Evolutionary conservation across 2,329 filamentous ascomycete species (phyloP).

Genomic region (Sporothrix brunneoviolacea): DNA sequence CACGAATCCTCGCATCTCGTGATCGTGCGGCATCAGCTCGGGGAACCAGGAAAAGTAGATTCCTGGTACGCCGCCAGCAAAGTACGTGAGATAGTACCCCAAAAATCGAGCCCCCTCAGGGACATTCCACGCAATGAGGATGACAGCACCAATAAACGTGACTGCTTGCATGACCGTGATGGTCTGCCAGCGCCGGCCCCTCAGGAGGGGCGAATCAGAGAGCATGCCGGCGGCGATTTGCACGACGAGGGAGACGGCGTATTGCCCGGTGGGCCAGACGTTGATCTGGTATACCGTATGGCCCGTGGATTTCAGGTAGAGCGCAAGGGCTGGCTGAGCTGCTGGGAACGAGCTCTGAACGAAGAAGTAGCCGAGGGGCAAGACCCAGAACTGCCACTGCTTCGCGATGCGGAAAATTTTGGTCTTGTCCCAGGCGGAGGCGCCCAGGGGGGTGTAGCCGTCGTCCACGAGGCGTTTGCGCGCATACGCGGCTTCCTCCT

Average conservation of each 20-base stretch:
- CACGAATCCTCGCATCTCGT: constrained; percentile 14
- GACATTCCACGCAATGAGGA: constrained; percentile 13
- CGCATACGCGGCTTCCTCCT: constrained; percentile 6
- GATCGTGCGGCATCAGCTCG: constrained; percentile 11
- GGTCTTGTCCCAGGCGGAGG: not conserved
- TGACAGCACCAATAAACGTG: constrained; percentile 8
- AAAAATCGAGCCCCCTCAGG: constrained; percentile 45
- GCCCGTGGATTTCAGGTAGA: constrained; percentile 38
- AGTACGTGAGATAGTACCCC: constrained; percentile 56
- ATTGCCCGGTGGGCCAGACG: constrained; percentile 44
- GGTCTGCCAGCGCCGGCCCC: constrained; percentile 8
- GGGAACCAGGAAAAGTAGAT: constrained; percentile 13
- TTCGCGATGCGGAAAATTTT: constrained; percentile 3
- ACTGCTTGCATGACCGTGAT: constrained; percentile 7
- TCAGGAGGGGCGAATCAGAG: constrained; percentile 9
- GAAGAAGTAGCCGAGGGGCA: constrained; percentile 11
- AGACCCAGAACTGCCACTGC: constrained; percentile 13
- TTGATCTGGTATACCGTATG: constrained; percentile 38
- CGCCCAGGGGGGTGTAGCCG: constrained; percentile 7
- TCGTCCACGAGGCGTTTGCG: constrained; percentile 8
- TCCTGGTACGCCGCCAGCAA: constrained; percentile 46
- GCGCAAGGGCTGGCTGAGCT: constrained; percentile 45
- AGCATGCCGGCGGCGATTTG: constrained; percentile 12
- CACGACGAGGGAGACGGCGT: constrained; percentile 2
- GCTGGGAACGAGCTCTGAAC: constrained; percentile 11